phyloP scores from a whole-genome alignment of 2,329 filamentous ascomycete genomes.

The Xylariaceae sp. region DNA sequence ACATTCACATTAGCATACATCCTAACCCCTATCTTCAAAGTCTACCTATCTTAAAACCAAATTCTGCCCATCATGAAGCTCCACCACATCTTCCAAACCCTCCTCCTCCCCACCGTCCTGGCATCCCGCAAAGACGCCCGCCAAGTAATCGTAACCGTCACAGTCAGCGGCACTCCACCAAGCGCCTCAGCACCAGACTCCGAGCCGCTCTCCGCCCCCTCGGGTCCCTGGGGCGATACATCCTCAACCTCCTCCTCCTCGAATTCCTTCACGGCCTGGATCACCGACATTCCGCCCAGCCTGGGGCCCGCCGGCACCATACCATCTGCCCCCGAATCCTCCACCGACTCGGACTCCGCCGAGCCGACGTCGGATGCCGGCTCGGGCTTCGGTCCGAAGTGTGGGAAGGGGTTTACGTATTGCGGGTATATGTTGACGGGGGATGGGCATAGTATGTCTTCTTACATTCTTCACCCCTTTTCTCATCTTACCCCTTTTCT shows the following conservation, averaged over 20 bases:
- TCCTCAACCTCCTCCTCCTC: too few species aligned
- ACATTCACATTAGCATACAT: not conserved
- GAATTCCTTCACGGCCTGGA: too few species aligned
- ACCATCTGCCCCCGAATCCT: too few species aligned
- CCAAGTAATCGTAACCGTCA: slow-evolving; percentile 17
- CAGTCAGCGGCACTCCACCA: not conserved
- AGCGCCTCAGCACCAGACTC: too few species aligned
- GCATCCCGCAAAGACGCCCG: slow-evolving; percentile 14
- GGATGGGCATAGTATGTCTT: slow-evolving; percentile 28
- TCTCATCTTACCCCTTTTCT: too few species aligned
- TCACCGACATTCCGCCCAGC: too few species aligned
- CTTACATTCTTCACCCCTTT: not conserved
- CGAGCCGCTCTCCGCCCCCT: slow-evolving; percentile 2
- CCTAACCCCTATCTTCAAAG: not conserved
- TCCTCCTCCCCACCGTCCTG: slow-evolving; percentile 16
- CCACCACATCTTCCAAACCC: slow-evolving; percentile 11
- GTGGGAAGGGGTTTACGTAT: slow-evolving; percentile 33
- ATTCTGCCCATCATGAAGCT: slow-evolving; percentile 18
- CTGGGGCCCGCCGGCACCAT: too few species aligned
- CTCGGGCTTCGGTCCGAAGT: slow-evolving; percentile 20
- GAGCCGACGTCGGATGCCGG: too few species aligned
- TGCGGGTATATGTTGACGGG: slow-evolving; percentile 31
- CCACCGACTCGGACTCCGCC: too few species aligned
- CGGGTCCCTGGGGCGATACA: slow-evolving; percentile 15
- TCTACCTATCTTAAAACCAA: not conserved